Evolutionary conservation across 495 filamentous ascomycete genomes (phyloP).

Genomic region (Pyrenula aspistea): DNA sequence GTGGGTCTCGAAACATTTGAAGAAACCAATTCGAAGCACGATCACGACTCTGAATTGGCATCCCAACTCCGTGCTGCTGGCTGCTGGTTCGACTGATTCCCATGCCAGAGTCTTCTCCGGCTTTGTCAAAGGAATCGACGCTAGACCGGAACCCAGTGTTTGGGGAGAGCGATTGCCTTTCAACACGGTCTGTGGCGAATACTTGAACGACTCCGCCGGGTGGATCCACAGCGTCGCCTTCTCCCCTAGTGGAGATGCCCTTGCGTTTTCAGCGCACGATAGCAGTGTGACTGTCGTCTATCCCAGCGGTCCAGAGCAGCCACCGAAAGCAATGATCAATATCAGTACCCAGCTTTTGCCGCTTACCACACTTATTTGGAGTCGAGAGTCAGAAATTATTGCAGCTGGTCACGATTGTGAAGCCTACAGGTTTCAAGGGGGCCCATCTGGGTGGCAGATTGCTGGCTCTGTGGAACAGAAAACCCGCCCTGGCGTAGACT

Average conservation of each 20-base stretch:
- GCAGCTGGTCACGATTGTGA: slow-evolving; percentile 95
- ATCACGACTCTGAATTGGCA: slow-evolving; percentile 93
- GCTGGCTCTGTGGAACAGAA: slow-evolving; percentile 68
- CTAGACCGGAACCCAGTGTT: slow-evolving; percentile 71
- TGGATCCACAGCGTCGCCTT: slow-evolving; percentile 91
- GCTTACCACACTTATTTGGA: slow-evolving; percentile 88
- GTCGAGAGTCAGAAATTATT: slow-evolving; percentile 82
- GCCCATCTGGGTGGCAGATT: slow-evolving; percentile 72
- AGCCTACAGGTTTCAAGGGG: slow-evolving; percentile 80
- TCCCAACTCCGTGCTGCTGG: slow-evolving; percentile 89
- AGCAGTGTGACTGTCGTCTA: slow-evolving; percentile 95
- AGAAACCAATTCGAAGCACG: slow-evolving; percentile 94
- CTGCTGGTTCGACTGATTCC: slow-evolving; percentile 91
- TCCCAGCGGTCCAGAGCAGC: slow-evolving; percentile 81
- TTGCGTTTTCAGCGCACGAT: slow-evolving; percentile 88
- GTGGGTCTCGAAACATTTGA: slow-evolving; percentile 99
- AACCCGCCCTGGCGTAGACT: slow-evolving; percentile 34
- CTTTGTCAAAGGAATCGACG: slow-evolving; percentile 91
- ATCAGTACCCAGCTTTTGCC: slow-evolving; percentile 82
- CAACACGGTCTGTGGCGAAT: slow-evolving; percentile 97
- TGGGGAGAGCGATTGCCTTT: slow-evolving; percentile 96
- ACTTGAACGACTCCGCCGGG: slow-evolving; percentile 83
- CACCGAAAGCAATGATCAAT: slow-evolving; percentile 77
- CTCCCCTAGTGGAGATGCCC: slow-evolving; percentile 78
- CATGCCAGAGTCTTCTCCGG: slow-evolving; percentile 90